Evolutionary conservation across 2,329 filamentous ascomycete genomes (phyloP), one percentile per base, ranked within the genome.

Genomic region (Colletotrichum sidae): DNA sequence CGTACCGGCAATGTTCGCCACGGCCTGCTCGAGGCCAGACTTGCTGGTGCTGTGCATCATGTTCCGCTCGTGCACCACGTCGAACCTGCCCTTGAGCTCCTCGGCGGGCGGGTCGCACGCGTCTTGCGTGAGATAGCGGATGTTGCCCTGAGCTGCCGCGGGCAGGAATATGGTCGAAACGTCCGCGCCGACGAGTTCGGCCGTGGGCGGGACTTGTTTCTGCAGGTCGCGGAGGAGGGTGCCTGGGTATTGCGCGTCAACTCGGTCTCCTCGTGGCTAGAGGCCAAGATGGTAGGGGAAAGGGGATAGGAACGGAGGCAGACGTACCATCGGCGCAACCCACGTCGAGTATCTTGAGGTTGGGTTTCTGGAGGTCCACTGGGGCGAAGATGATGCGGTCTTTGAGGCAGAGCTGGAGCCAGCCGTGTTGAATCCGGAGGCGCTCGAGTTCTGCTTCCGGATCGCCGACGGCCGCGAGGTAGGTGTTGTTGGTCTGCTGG

Each of bases 381-480:
- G 67, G 67, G 12, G 65, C 65, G 15, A 68, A 69, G 41, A 41
- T 50, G 35, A 67, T 66, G 37, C 42, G 41, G 25, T 60, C 53
- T 2, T 68, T 47, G n/a, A 64, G 54, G 17, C 60, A 55, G 34
- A 45, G 52, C 8, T 67, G 55, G 3, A 68, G 53, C 67, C 65
- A 69, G 15, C 49, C 34, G 44, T 69, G 67, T 39, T 69, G 67
- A 9, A 62, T 57, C 44, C 49, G 56, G 6, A 69, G 55, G 2
- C 63, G 15, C 34, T 55, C 60, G 37, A 74, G 68, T 50, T 69
- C 73, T 69, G 49, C 60, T 13, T 64, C 11, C 34, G 49, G 37
- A 38, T 64, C 50, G 44, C 60, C 55, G 8, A 64, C 44, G 55
- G 49, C 54, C 8, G 55, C 49, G 10, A 60, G 33, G 33, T 60